Evolutionary conservation across 2,329 filamentous ascomycete genomes (phyloP), one percentile per base, ranked within the genome.

Genomic region (Exophiala calicioides): DNA sequence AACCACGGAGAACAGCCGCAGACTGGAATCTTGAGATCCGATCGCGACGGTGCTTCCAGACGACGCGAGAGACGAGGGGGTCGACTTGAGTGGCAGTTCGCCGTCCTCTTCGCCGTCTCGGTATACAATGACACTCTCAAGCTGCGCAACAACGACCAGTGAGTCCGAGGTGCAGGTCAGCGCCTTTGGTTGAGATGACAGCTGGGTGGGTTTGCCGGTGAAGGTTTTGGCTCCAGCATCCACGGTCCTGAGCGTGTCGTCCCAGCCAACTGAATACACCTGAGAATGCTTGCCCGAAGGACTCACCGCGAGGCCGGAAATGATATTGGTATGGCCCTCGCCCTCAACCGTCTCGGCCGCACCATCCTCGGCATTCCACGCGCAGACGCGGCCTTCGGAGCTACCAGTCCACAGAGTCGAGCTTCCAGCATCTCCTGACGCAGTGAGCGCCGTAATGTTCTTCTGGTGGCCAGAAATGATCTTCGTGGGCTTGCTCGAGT

Each of bases 201-300:
- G 78, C 62, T 86, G 84, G 23, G 77, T 70, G 1, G 81, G 74
- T 38, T 77, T 76, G 44, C 86, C 88, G 4, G 84, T 77, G 65
- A 94, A 96, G 0, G 84, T 87, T 60, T 82, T 85, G 41, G 84
- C 81, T 1, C 82, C 77, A 48, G 85, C 77, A 56, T 95, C 90
- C 26, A 94, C 77, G 32, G 80, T 85, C 53, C 90, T 85, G 26
- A 97, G 75, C 1, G 85, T 89, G 66, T 98, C 93, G 63, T 98
- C 93, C 93, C 91, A 98, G 54, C 85, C 90, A 42, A 91, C 86
- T 61, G 85, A 91, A 70, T 88, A 90, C n/a, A 89, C 80, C 56
- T 82, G 78, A 24, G 82, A 68, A 34, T 62, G 59, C 2, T 74
- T 64, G 18, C 35, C 33, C 4, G 51, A 30, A 13, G 50, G 20